Percentiles rank a stretch among this genome's conserved stretches.
phyloP scores from a whole-genome alignment of 768 basidiomycete species.

The Termitomyces sp. region DNA sequence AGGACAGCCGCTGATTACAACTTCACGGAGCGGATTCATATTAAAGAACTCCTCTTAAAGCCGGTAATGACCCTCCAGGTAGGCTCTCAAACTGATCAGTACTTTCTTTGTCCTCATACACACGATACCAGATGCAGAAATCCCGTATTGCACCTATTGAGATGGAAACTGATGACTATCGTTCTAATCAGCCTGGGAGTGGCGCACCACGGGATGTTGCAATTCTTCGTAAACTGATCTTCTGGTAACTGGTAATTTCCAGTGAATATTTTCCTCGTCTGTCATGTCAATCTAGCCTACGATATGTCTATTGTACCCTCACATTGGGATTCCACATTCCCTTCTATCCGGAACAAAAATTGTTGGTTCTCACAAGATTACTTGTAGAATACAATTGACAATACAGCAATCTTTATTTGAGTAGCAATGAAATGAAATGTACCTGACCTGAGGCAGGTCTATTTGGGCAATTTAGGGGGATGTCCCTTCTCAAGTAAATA shows the following conservation, averaged over 20 bases:
- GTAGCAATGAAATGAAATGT: not conserved
- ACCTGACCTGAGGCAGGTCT: not conserved
- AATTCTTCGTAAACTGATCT: slow-evolving; percentile 49
- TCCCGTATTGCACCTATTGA: slow-evolving; percentile 54
- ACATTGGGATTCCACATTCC: not conserved
- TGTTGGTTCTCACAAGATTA: not conserved
- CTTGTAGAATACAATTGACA: not conserved
- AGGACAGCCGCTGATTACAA: slow-evolving; percentile 53
- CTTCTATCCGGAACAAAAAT: not conserved
- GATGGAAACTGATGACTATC: slow-evolving; percentile 36
- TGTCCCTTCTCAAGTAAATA: too few relatives aligned
- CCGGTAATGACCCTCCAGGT: slow-evolving; percentile 72
- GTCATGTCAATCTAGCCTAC: not conserved
- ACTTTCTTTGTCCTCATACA: slow-evolving; percentile 1
- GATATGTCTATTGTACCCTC: not conserved
- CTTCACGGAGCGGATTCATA: slow-evolving; percentile 49
- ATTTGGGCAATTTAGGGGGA: too few relatives aligned
- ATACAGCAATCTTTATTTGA: not conserved
- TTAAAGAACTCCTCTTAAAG: slow-evolving; percentile 52
- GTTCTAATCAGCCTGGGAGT: slow-evolving; percentile 17
- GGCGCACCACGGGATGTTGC: slow-evolving; percentile 35
- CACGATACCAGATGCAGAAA: slow-evolving; percentile 54
- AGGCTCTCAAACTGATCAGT: slow-evolving; percentile 12
- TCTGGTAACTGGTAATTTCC: slow-evolving; percentile 32
- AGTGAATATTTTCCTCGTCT: not conserved